These are phyloP conservation scores for Lactifluus pinguis DNA, from an alignment of 768 basidiomycete genomes.

Conservation along the genomic window DNA sequence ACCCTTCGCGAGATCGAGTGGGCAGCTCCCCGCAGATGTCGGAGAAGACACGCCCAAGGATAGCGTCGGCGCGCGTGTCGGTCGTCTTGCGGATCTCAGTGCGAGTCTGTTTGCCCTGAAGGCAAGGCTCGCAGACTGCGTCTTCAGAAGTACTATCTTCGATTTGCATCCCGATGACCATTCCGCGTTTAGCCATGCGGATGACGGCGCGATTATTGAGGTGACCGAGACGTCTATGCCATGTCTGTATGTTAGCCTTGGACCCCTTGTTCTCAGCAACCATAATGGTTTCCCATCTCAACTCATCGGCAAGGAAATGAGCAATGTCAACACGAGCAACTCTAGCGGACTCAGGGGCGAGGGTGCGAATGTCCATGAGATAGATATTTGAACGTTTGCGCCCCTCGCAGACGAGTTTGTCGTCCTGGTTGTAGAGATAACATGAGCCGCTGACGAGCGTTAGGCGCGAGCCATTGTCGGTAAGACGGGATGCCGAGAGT, in stretches of 20 bases:
- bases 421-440: neutral
- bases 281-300: neutral
- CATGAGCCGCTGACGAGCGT: conserved; percentile 4
- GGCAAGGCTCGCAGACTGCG: conserved; percentile 17
- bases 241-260: conserved; percentile 9
- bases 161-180: conserved; percentile 11
- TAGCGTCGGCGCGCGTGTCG: neutral
- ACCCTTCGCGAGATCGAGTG: conserved; percentile 1
- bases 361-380: conserved; percentile 3
- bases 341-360: no score
- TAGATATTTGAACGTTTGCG: conserved; percentile 8
- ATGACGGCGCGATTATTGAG: conserved; percentile 2
- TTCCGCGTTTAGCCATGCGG: conserved; percentile 5
- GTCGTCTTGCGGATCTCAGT: conserved; percentile 11
- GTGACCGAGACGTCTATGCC: conserved; percentile 20
- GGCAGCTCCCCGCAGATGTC: conserved; percentile 22
- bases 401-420: neutral
- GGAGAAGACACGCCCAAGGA: conserved; percentile 11
- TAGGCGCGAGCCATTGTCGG: neutral
- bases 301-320: neutral
- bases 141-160: neutral
- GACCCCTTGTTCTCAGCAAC: neutral
- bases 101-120: neutral
- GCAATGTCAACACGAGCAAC: no score
- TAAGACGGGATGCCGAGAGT: conserved; percentile 18